phyloP scores from a whole-genome alignment of 1,284 basidiomycete genomes.

The Puccinia hordei region DNA sequence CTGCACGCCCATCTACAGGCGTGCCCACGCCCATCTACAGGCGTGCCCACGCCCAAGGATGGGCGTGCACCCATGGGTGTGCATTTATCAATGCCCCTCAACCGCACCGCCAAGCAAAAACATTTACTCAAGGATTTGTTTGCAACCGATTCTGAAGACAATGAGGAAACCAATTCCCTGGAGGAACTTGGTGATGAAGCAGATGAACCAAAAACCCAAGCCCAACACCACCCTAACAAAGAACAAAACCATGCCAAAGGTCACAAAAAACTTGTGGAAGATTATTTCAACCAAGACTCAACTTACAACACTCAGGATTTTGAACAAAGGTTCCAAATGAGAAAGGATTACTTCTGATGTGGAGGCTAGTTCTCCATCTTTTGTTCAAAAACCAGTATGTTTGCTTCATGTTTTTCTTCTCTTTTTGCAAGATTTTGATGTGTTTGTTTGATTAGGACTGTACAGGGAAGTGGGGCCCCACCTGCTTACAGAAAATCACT shows the following conservation, averaged over 20 bases:
- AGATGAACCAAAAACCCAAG: background rate
- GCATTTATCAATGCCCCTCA: no score
- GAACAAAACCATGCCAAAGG: no score
- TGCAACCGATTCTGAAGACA: background rate
- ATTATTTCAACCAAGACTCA: no score
- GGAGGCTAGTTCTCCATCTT: background rate
- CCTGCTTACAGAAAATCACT: constrained; percentile 1
- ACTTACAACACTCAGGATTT: no score
- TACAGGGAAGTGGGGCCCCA: background rate
- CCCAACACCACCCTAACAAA: background rate
- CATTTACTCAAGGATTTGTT: constrained; percentile 5
- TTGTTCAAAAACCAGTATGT: constrained; percentile 10
- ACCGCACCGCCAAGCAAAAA: constrained; percentile 1
- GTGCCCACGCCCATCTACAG: no score
- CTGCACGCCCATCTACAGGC: no score
- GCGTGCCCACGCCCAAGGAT: no score
- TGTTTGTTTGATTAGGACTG: background rate
- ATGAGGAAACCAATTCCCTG: background rate
- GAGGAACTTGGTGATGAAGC: background rate
- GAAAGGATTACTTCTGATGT: background rate
- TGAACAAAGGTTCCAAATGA: no score
- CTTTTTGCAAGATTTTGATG: background rate
- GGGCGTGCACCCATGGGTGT: no score
- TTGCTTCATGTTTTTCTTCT: background rate
- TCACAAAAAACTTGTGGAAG: no score